Percentiles rank a stretch among this genome's conserved stretches.
phyloP scores from a whole-genome alignment of 768 basidiomycete species.

The Kwoniella europaea region DNA sequence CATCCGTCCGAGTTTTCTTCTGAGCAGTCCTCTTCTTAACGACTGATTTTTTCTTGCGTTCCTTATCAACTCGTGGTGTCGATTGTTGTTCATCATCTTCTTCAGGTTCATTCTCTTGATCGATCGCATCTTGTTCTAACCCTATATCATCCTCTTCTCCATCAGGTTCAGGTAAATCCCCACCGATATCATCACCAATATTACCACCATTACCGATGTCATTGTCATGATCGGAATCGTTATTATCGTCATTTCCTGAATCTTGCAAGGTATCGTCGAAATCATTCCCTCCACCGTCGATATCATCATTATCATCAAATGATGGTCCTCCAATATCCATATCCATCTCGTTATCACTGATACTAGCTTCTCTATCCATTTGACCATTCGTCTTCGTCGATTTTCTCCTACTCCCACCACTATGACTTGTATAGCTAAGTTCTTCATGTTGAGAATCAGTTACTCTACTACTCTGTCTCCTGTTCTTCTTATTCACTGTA shows the following conservation, averaged over 20 bases:
- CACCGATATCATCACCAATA: neutral
- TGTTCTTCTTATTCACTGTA: constrained; percentile 7
- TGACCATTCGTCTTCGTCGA: neutral
- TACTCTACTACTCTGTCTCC: neutral
- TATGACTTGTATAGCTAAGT: neutral
- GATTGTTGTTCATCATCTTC: constrained; percentile 20
- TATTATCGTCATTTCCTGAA: constrained; percentile 20
- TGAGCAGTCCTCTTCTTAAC: constrained; percentile 17
- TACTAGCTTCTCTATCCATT: neutral
- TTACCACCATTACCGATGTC: constrained; percentile 18
- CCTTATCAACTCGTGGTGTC: constrained; percentile 22
- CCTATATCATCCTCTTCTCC: constrained; percentile 32
- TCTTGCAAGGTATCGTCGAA: neutral
- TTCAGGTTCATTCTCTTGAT: constrained; percentile 17
- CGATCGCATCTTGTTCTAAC: constrained; percentile 24
- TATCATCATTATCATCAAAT: constrained; percentile 10
- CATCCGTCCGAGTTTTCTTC: constrained; percentile 12
- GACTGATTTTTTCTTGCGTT: constrained; percentile 4
- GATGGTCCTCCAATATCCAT: neutral
- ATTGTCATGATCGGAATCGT: constrained; percentile 3
- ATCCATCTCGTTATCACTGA: constrained; percentile 15
- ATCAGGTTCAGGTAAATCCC: constrained; percentile 1
- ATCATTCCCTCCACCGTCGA: too few species aligned
- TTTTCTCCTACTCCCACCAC: too few species aligned
- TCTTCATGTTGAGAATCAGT: neutral